Conservation (phyloP, 1,284 basidiomycete genomes). For the Pisolithus thermaeus region DNA sequence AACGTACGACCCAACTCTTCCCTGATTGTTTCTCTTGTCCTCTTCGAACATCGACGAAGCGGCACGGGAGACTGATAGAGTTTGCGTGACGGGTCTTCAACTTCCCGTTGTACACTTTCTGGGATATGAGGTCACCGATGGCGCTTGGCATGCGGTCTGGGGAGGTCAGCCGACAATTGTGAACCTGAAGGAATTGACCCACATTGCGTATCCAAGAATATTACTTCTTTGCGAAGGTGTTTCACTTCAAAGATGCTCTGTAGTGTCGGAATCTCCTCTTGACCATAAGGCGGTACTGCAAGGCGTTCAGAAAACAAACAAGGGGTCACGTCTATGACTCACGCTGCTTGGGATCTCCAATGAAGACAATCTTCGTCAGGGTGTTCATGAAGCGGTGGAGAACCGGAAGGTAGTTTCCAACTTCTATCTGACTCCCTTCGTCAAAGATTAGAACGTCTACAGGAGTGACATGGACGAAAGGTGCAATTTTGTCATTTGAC, state of each 20-base stretch:
- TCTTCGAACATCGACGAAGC: conserved; percentile 24
- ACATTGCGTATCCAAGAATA: conserved; percentile 43
- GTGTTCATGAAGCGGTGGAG: conserved; percentile 38
- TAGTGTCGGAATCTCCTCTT: conserved; percentile 35
- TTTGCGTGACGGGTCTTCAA: conserved; percentile 19
- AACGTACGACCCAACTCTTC: conserved; percentile 24
- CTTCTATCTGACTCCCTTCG: conserved; percentile 63
- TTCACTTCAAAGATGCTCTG: conserved; percentile 41
- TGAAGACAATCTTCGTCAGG: conserved; percentile 60
- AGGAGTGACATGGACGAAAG: conserved; percentile 37
- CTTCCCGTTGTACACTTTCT: conserved; percentile 33
- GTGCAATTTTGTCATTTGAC: conserved; percentile 25
- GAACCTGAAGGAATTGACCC: conserved; percentile 8
- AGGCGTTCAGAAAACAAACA: not conserved
- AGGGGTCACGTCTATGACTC: conserved; percentile 15
- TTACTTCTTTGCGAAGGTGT: conserved; percentile 29
- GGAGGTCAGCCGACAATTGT: not conserved
- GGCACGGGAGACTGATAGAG: conserved; percentile 10
- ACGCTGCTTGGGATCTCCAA: conserved; percentile 77
- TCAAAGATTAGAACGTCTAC: conserved; percentile 49
- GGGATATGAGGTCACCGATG: conserved; percentile 45
- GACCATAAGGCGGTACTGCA: conserved; percentile 45
- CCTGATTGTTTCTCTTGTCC: conserved; percentile 19
- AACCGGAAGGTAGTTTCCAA: conserved; percentile 53
- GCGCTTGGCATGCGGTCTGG: conserved; percentile 47